A percentile compares a stretch with the other conserved stretches of the same genome.
phyloP scores from a whole-genome alignment of 371 early-diverging fungal genomes.

The Mortierella sp. region DNA sequence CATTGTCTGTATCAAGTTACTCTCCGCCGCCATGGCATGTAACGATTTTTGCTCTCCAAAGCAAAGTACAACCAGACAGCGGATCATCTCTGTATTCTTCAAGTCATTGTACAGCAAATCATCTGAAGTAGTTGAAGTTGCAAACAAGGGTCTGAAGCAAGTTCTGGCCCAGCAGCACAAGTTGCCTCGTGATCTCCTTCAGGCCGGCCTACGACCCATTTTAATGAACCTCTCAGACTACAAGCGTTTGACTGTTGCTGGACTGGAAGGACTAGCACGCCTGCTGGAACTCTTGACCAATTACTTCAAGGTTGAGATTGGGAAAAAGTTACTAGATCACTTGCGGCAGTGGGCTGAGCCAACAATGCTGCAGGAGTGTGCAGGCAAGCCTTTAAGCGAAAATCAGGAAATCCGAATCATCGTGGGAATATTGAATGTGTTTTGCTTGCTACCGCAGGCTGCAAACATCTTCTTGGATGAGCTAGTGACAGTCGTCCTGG shows the following conservation, averaged over 20 bases:
- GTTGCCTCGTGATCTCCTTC: conserved; percentile 96
- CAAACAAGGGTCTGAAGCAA: conserved; percentile 92
- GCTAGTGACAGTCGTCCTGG: conserved; percentile 85
- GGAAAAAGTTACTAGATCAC: conserved; percentile 97
- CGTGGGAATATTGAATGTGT: conserved; percentile 93
- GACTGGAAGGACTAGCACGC: conserved; percentile 94
- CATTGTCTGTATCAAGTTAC: conserved; percentile 94
- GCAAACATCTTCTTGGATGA: conserved; percentile 95
- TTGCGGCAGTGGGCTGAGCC: conserved; percentile 94
- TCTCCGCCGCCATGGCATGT: conserved; percentile 93
- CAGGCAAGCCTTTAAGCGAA: conserved; percentile 87
- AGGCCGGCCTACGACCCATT: conserved; percentile 96
- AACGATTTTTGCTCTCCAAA: conserved; percentile 82
- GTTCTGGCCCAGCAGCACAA: conserved; percentile 90
- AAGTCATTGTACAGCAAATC: conserved; percentile 95
- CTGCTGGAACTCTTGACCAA: conserved; percentile 93
- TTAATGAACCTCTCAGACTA: conserved; percentile 94
- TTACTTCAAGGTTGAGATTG: conserved; percentile 99
- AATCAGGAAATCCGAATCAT: conserved; percentile 93
- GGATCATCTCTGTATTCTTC: conserved; percentile 98
- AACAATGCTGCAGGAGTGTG: conserved; percentile 80
- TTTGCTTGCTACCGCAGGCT: conserved; percentile 91
- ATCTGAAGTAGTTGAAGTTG: conserved; percentile 94
- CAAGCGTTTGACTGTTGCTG: conserved; percentile 91
- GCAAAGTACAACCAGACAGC: conserved; percentile 81